Evolutionary conservation across 768 basidiomycete genomes (phyloP).

Genomic region (Coprinellus micaceus): DNA sequence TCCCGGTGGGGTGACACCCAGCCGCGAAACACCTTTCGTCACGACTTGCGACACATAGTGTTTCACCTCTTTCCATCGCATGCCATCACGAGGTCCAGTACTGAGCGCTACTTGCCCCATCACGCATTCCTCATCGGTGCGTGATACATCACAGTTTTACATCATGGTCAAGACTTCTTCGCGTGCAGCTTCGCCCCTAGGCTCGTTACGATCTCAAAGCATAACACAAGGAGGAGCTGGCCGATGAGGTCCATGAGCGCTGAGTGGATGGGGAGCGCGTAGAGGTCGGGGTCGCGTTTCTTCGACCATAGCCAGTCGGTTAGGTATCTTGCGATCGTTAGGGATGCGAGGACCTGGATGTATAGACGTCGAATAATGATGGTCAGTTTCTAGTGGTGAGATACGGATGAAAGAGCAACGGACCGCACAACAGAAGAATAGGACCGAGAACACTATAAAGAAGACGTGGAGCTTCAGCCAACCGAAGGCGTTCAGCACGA

Average conservation of each 20-base stretch:
- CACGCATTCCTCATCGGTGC: too few species aligned
- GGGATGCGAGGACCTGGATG: constrained; percentile 63
- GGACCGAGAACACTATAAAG: constrained; percentile 64
- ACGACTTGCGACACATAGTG: too few species aligned
- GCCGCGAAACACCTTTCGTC: too few species aligned
- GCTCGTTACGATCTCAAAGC: constrained; percentile 62
- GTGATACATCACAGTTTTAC: too few species aligned
- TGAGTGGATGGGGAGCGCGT: constrained; percentile 90
- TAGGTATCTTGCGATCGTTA: constrained; percentile 59
- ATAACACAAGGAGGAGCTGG: constrained; percentile 72
- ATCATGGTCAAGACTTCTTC: too few species aligned
- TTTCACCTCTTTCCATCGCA: too few species aligned
- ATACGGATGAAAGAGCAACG: constrained; percentile 28
- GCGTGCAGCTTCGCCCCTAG: constrained; percentile 32
- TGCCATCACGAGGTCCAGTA: too few species aligned
- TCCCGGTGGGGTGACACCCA: too few species aligned
- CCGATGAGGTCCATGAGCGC: constrained; percentile 85
- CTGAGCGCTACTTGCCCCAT: too few species aligned
- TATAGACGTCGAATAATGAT: neutral
- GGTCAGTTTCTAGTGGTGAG: neutral
- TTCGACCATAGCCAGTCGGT: constrained; percentile 78
- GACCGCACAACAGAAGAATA: constrained; percentile 77
- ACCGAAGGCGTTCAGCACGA: constrained; percentile 57
- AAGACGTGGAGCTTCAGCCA: constrained; percentile 74
- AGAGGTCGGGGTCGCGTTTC: constrained; percentile 83